Percentiles rank a stretch among this genome's conserved stretches.
These are phyloP conservation scores for Ichthyophonus hoferi DNA, from an alignment of 208 protist species.

Conservation along the genomic window DNA sequence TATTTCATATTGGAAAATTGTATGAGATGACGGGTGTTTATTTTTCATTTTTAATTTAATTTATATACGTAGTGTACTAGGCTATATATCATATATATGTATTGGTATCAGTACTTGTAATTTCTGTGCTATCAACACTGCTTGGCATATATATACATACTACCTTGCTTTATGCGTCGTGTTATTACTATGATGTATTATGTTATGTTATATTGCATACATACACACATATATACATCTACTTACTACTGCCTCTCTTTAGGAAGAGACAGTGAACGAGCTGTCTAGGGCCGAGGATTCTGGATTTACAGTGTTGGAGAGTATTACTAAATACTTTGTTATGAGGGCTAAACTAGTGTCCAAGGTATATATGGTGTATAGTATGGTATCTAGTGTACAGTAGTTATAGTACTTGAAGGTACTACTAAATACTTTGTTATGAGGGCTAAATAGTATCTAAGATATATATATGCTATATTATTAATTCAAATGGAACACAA, in stretches of 20 bases:
- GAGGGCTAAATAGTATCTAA: conserved; percentile 58
- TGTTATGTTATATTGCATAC: neutral
- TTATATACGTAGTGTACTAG: neutral
- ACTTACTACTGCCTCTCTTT: conserved; percentile 19
- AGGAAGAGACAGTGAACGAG: conserved; percentile 56
- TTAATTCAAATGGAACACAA: conserved; percentile 49
- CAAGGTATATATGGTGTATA: conserved; percentile 52
- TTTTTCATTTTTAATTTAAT: too few species aligned
- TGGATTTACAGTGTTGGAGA: conserved; percentile 53
- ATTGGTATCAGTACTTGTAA: neutral
- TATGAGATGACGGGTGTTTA: neutral
- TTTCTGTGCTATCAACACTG: too few species aligned
- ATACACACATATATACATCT: neutral
- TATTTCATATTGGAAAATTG: neutral
- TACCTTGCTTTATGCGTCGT: neutral
- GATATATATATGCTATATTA: conserved; percentile 14
- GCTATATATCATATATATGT: neutral
- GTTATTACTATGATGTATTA: neutral
- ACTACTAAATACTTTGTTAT: conserved; percentile 59
- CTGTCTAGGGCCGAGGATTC: conserved; percentile 52
- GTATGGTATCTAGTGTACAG: conserved; percentile 49
- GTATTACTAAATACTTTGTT: conserved; percentile 59
- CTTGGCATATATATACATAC: too few species aligned
- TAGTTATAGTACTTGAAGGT: conserved; percentile 48
- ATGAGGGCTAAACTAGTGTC: conserved; percentile 52